Evolutionary conservation across 2,329 filamentous ascomycete genomes (phyloP).

Genomic region (Diaporthe vaccinii): DNA sequence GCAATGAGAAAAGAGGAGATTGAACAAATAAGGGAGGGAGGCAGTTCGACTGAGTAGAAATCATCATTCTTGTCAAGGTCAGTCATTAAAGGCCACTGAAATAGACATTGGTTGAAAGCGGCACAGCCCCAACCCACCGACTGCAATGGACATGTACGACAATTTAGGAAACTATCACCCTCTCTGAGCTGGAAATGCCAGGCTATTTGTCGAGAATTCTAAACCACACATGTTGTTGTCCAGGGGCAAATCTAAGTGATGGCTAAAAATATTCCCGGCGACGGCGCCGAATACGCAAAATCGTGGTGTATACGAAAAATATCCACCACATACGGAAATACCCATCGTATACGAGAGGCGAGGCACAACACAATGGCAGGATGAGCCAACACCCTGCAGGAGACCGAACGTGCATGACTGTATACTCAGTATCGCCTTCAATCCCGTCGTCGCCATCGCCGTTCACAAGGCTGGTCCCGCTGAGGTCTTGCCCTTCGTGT

Average conservation of each 20-base stretch:
- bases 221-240: not conserved
- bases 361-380: not conserved
- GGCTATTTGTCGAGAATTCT: not conserved
- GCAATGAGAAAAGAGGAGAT: not conserved
- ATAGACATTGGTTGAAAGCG: not conserved
- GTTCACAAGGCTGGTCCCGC: slow-evolving; percentile 64
- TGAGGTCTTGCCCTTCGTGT: slow-evolving; percentile 57
- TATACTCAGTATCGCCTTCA: slow-evolving; percentile 58
- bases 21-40: not conserved
- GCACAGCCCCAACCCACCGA: not conserved
- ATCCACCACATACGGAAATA: slow-evolving; percentile 10
- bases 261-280: not conserved
- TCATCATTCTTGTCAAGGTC: not conserved
- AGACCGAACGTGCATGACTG: not conserved
- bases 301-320: not conserved
- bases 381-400: not conserved
- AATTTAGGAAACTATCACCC: not conserved
- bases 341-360: not conserved
- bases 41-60: not conserved
- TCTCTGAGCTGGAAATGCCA: no score
- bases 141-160: not conserved
- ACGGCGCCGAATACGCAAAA: not conserved
- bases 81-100: not conserved
- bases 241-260: not conserved
- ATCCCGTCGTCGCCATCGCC: slow-evolving; percentile 65